Percentiles rank a stretch among this genome's conserved stretches.
These are phyloP conservation scores for Sporisorium iseilematis-ciliati DNA, from an alignment of 1,284 basidiomycete species.

Conservation along the genomic window DNA sequence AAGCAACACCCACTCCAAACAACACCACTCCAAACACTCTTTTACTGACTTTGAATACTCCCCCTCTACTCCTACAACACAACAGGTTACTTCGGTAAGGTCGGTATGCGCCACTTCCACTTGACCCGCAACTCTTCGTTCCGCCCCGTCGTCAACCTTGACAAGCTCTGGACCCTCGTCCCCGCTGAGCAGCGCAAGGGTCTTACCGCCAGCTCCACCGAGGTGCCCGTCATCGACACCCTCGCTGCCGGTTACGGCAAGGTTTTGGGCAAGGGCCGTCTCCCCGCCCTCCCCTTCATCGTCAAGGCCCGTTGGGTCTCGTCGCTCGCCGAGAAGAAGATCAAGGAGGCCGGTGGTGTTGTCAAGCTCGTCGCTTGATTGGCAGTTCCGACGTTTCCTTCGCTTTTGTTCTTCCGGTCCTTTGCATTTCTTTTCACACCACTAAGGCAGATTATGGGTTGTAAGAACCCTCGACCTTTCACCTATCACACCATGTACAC, in stretches of 20 bases:
- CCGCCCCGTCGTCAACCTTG: slow-evolving; percentile 89
- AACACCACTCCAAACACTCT: background rate
- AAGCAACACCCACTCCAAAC: background rate
- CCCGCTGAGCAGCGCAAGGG: slow-evolving; percentile 67
- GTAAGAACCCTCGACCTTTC: slow-evolving; percentile 25
- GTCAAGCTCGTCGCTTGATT: slow-evolving; percentile 65
- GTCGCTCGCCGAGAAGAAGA: slow-evolving; percentile 70
- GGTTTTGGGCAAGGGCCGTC: slow-evolving; percentile 69
- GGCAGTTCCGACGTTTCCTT: background rate
- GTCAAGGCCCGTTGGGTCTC: slow-evolving; percentile 70
- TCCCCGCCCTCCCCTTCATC: slow-evolving; percentile 67
- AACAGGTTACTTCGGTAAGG: slow-evolving; percentile 95
- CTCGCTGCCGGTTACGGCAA: slow-evolving; percentile 69
- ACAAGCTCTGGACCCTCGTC: slow-evolving; percentile 70
- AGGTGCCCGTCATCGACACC: slow-evolving; percentile 70
- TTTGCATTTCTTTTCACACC: slow-evolving; percentile 17
- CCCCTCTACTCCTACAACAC: slow-evolving; percentile 3
- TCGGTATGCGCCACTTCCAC: slow-evolving; percentile 96
- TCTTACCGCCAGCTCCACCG: slow-evolving; percentile 57
- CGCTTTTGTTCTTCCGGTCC: slow-evolving; percentile 3
- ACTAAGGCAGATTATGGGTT: background rate
- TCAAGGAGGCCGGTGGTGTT: slow-evolving; percentile 70
- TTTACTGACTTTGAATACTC: slow-evolving; percentile 14
- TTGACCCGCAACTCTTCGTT: slow-evolving; percentile 89
- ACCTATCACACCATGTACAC: background rate